Conservation (phyloP, 2,329 filamentous ascomycete genomes). For the Fusarium sp. region DNA sequence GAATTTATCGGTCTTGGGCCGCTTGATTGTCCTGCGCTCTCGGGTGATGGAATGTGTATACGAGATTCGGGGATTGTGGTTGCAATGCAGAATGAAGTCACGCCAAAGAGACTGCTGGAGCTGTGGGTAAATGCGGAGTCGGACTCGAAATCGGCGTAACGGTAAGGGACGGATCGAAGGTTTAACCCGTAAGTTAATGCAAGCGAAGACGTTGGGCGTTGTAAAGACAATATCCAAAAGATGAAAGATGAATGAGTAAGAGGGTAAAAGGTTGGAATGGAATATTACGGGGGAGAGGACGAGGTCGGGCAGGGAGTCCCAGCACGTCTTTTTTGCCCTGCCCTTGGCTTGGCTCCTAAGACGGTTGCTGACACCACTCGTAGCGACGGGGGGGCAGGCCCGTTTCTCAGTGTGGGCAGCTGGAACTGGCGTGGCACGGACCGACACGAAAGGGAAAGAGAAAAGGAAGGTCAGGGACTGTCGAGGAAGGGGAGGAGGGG, state of each 20-base stretch:
- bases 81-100: conserved; percentile 44
- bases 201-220: background rate
- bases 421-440: conserved; percentile 24
- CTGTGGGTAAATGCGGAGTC: conserved; percentile 31
- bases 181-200: background rate
- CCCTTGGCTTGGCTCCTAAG: conserved; percentile 16
- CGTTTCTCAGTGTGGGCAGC: conserved; percentile 25
- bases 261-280: conserved; percentile 18
- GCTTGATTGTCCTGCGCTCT: background rate
- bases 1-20: background rate
- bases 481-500: conserved; percentile 16
- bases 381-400: conserved; percentile 14
- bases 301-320: conserved; percentile 37
- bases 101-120: conserved; percentile 27
- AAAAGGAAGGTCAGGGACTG: conserved; percentile 18
- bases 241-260: conserved; percentile 10
- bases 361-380: conserved; percentile 28
- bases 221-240: background rate
- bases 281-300: conserved; percentile 18
- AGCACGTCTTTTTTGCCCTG: conserved; percentile 37
- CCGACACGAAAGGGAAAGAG: conserved; percentile 2
- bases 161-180: conserved; percentile 12
- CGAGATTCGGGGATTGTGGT: conserved; percentile 1
- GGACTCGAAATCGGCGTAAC: conserved; percentile 23
- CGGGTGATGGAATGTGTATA: background rate